These are phyloP conservation scores for Colletotrichum eremochloae DNA, from an alignment of 2,329 filamentous ascomycete genomes.

Conservation along the genomic window DNA sequence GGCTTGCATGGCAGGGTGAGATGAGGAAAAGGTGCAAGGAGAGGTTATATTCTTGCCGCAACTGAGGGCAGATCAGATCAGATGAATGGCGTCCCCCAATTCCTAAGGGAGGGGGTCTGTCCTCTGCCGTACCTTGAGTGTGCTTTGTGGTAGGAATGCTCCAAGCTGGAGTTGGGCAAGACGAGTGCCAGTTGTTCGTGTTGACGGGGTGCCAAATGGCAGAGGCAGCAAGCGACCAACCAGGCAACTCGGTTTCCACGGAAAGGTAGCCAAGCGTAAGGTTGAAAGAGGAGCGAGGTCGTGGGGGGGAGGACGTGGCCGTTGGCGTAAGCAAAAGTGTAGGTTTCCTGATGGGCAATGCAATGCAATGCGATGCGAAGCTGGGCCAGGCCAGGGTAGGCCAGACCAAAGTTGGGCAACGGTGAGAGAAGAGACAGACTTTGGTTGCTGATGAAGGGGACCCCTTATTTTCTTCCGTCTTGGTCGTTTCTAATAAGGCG, in stretches of 20 bases:
- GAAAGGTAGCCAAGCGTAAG: not conserved
- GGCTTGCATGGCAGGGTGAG: slow-evolving; percentile 8
- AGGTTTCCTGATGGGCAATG: slow-evolving; percentile 14
- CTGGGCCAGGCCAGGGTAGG: slow-evolving; percentile 1
- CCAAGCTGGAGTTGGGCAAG: slow-evolving; percentile 24
- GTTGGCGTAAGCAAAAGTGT: slow-evolving; percentile 6
- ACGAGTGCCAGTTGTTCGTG: slow-evolving; percentile 33
- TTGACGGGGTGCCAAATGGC: not conserved
- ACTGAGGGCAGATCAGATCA: slow-evolving; percentile 36
- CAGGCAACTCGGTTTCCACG: slow-evolving; percentile 1
- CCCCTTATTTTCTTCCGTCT: slow-evolving; percentile 30
- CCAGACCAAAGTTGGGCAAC: not conserved
- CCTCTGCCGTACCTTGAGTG: not conserved
- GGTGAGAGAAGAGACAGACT: not conserved
- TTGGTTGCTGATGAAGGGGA: slow-evolving; percentile 9
- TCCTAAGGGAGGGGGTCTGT: slow-evolving; percentile 30
- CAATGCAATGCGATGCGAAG: slow-evolving; percentile 22
- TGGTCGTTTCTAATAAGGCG: slow-evolving; percentile 22
- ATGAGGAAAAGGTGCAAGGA: slow-evolving; percentile 13
- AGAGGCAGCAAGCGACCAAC: not conserved
- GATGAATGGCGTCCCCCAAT: slow-evolving; percentile 35
- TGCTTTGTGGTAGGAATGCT: slow-evolving; percentile 35
- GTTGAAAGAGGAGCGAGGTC: slow-evolving; percentile 5
- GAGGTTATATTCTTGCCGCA: slow-evolving; percentile 16
- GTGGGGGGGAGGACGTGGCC: slow-evolving; percentile 7